Conservation (phyloP, 257 asterid species). For the Cordia subcordata region DNA sequence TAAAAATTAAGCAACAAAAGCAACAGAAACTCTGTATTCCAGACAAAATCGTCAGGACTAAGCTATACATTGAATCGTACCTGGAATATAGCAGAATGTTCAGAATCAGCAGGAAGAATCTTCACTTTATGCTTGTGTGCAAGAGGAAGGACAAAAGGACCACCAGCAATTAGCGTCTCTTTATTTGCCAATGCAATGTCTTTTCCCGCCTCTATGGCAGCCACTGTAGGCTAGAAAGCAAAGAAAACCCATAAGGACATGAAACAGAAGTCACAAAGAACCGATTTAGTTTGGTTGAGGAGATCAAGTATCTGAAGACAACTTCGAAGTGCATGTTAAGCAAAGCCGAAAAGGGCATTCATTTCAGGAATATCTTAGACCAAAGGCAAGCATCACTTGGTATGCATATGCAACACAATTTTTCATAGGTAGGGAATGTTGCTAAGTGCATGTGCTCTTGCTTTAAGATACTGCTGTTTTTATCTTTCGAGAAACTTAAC, state of each 20-base stretch:
- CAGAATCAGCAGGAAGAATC: conserved; percentile 99
- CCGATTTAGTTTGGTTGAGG: too few species aligned
- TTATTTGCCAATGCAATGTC: conserved; percentile 98
- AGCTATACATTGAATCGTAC: conserved; percentile 26
- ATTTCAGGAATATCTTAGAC: neutral
- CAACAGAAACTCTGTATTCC: neutral
- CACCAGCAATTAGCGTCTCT: conserved; percentile 96
- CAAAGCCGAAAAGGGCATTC: neutral
- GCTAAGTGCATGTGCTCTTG: too few species aligned
- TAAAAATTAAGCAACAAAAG: neutral
- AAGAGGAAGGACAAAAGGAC: conserved; percentile 97
- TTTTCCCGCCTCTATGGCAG: conserved; percentile 98
- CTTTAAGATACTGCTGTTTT: too few species aligned
- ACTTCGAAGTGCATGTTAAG: neutral
- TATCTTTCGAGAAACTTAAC: too few species aligned
- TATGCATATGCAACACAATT: too few species aligned
- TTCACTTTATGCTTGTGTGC: conserved; percentile 92
- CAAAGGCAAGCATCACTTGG: neutral
- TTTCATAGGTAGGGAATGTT: too few species aligned
- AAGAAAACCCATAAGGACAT: neutral
- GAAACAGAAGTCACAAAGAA: too few species aligned
- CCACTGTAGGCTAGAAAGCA: conserved; percentile 78
- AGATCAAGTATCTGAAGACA: too few species aligned
- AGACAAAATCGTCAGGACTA: neutral
- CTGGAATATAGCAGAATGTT: conserved; percentile 99